phyloP scores from a whole-genome alignment of 2,329 filamentous ascomycete species.

The Harringtonia aguacate region DNA sequence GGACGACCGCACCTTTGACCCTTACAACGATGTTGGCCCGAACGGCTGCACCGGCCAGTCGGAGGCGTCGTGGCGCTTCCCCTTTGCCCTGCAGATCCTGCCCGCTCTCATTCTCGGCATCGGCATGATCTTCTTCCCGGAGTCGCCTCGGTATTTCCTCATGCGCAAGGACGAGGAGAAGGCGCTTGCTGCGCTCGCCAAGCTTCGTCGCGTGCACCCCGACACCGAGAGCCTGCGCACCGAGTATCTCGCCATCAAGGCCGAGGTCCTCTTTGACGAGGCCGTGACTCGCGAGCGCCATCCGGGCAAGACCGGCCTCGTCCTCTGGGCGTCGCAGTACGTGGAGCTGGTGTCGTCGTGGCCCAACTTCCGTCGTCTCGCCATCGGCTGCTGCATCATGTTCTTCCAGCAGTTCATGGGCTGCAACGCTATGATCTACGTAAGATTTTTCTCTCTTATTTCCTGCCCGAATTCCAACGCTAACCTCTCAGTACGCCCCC shows the following conservation, averaged over 20 bases:
- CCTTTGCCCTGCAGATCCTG: conserved; percentile 1
- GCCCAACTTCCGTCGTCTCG: background rate
- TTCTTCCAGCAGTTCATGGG: conserved; percentile 2
- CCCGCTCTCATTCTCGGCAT: background rate
- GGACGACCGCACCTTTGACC: background rate
- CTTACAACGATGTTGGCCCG: background rate
- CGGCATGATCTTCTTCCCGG: background rate
- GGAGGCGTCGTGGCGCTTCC: background rate
- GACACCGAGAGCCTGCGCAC: background rate
- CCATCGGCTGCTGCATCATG: background rate
- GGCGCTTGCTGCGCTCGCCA: background rate
- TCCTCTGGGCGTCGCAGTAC: background rate
- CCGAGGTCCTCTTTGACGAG: background rate
- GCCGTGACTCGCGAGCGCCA: background rate
- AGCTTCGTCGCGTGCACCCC: background rate
- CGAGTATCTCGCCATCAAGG: background rate
- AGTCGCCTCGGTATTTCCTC: background rate
- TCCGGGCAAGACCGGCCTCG: background rate
- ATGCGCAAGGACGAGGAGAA: background rate
- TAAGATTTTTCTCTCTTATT: background rate
- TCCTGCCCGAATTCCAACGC: background rate
- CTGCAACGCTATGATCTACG: conserved; percentile 1
- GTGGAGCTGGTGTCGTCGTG: background rate
- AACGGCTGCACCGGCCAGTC: conserved; percentile 1
- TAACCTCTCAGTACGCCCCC: background rate